A percentile compares a stretch with the other conserved stretches of the same genome.
These are phyloP conservation scores for Cicer bijugum DNA, from an alignment of 306 rosid genomes.

Conservation along the genomic window DNA sequence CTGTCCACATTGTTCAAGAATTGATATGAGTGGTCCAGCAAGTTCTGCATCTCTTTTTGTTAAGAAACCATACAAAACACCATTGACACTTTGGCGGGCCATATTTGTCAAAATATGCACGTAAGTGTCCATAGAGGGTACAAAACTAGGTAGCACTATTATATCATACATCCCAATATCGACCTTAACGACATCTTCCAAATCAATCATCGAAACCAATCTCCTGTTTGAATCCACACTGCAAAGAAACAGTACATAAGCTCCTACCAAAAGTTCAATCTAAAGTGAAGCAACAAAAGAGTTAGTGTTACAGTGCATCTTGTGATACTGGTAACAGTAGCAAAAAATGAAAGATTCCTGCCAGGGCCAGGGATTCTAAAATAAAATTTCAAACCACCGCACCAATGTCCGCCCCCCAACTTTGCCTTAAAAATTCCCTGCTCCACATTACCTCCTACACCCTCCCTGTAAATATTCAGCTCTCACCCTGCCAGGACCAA, in stretches of 20 bases:
- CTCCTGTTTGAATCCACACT: slow-evolving; percentile 49
- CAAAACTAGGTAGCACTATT: slow-evolving; percentile 57
- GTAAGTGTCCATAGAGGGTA: slow-evolving; percentile 53
- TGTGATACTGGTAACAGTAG: not conserved
- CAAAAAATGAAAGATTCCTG: too few species aligned
- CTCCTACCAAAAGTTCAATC: not conserved
- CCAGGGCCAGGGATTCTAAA: too few species aligned
- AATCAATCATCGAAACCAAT: slow-evolving; percentile 49
- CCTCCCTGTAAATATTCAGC: too few species aligned
- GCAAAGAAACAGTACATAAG: slow-evolving; percentile 41
- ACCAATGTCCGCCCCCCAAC: too few species aligned
- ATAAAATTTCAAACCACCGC: too few species aligned
- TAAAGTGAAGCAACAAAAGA: not conserved
- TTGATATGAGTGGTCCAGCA: slow-evolving; percentile 56
- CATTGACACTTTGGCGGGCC: slow-evolving; percentile 65
- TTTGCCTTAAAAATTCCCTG: too few species aligned
- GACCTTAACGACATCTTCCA: slow-evolving; percentile 48
- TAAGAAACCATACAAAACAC: slow-evolving; percentile 63
- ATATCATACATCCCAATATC: slow-evolving; percentile 58
- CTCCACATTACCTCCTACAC: too few species aligned
- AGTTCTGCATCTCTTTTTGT: slow-evolving; percentile 50
- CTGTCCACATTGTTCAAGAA: slow-evolving; percentile 71
- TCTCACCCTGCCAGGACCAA: too few species aligned
- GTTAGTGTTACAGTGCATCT: not conserved
- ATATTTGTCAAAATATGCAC: slow-evolving; percentile 57